phyloP scores from a whole-genome alignment of 306 rosid species.

The Senna siamea region DNA sequence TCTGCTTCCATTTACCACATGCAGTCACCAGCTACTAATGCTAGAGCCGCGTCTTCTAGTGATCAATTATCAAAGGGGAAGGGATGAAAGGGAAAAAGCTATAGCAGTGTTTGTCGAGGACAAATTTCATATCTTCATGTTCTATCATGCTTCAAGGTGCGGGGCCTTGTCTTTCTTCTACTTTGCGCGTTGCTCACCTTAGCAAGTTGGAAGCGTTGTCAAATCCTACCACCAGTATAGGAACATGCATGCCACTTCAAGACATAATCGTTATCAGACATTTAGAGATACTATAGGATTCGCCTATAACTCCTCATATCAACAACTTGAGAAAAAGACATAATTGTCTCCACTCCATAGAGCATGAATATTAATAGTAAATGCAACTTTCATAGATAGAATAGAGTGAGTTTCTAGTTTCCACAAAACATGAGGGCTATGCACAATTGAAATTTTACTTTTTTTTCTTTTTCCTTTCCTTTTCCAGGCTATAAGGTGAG shows the following conservation, averaged over 20 bases:
- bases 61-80: not conserved
- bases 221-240: not conserved
- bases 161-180: not conserved
- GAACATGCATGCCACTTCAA: conserved; percentile 6
- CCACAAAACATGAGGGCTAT: not conserved
- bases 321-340: not conserved
- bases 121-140: not conserved
- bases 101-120: not conserved
- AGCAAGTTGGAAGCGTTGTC: not conserved
- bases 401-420: not conserved
- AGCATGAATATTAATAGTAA: not conserved
- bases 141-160: not conserved
- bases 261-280: not conserved
- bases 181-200: conserved; percentile 1
- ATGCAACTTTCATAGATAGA: not conserved
- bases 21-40: not conserved
- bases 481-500: not conserved
- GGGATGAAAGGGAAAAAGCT: not conserved
- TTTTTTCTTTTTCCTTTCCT: not conserved
- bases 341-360: not conserved
- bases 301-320: not conserved
- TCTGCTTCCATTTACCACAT: conserved; percentile 38
- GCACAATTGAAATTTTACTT: not conserved
- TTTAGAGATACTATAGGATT: not conserved
- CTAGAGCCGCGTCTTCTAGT: conserved; percentile 1